Evolutionary conservation across 2,329 filamentous ascomycete genomes (phyloP), one percentile per base, ranked within the genome.

Genomic region (Fusarium sp.): DNA sequence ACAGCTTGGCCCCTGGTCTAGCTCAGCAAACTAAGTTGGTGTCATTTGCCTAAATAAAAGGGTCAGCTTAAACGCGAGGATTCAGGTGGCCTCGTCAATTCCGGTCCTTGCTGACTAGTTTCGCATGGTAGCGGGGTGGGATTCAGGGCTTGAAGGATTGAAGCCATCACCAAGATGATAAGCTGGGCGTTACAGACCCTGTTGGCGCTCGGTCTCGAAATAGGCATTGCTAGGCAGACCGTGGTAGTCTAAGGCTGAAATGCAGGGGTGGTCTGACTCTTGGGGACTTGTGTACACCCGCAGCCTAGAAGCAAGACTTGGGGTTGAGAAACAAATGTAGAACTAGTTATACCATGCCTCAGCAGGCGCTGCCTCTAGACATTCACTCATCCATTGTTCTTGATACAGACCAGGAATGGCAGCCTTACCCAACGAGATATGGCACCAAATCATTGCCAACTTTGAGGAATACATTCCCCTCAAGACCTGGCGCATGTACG

Each of bases 401-500:
- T n/a, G 4, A 5, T 13, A 37, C 19, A 4, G 2, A 13, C 4
- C 11, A 19, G 21, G 9, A 2, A 58, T 58, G 55, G 9, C 3
- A 0, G 4, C 21, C 1, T 9, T 58, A 4, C 51, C 55, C 1
- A 19, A 42, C 4, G 51, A 58, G 6, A 29, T 56, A 3, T 41
- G 27, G 36, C 9, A 36, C 2, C 14, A 42, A 5, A 13, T 45
- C 27, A 41, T 53, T 9, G 9, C 6, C 7, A 3, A 45, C 3
- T 23, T 62, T 0, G 56, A 52, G n/a, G 47, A 50, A 13, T 4
- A 27, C 1, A 19, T 60, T 25, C 39, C 51, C 17, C 9, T 23
- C 14, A 21, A 56, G 2, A 4, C 27, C 9, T 62, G 59, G 56
- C 37, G 37, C 6, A 13, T 46, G 27, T 60, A 56, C 19, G 58